Evolutionary conservation across 129 eudicot species (phyloP).

Genomic region (Rutidosis leptorrhynchoides): DNA sequence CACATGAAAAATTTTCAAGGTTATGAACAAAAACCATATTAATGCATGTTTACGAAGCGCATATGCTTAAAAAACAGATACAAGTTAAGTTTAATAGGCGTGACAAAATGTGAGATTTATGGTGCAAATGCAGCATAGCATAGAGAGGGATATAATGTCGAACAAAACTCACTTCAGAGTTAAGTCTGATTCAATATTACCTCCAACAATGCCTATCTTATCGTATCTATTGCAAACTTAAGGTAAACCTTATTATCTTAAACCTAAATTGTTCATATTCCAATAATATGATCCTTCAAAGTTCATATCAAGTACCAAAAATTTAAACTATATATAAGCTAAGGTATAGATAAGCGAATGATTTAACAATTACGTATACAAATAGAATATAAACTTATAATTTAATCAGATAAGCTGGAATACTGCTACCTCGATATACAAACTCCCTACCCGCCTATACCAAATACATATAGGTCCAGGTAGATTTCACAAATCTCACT

Average conservation of each 20-base stretch:
- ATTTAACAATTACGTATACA: too few relatives aligned
- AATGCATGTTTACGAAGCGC: background rate
- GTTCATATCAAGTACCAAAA: background rate
- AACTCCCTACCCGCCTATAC: too few relatives aligned
- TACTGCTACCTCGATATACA: too few relatives aligned
- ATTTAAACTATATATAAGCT: too few relatives aligned
- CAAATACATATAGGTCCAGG: background rate
- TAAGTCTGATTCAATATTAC: background rate
- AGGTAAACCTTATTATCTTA: background rate
- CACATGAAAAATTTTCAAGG: background rate
- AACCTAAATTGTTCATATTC: background rate
- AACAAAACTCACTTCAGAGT: background rate
- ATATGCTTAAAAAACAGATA: background rate
- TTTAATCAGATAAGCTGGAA: too few relatives aligned
- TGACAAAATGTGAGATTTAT: background rate
- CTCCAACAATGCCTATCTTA: background rate
- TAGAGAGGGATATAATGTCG: background rate
- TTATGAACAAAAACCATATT: background rate
- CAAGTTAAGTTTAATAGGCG: background rate
- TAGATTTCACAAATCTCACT: conserved; percentile 4
- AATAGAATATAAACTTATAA: too few relatives aligned
- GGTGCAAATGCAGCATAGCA: background rate
- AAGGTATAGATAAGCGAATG: too few relatives aligned
- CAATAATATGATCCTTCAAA: background rate
- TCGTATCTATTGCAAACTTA: background rate